These are phyloP conservation scores for Sedum album DNA, from an alignment of 164 flowering plant genomes.

Conservation along the genomic window DNA sequence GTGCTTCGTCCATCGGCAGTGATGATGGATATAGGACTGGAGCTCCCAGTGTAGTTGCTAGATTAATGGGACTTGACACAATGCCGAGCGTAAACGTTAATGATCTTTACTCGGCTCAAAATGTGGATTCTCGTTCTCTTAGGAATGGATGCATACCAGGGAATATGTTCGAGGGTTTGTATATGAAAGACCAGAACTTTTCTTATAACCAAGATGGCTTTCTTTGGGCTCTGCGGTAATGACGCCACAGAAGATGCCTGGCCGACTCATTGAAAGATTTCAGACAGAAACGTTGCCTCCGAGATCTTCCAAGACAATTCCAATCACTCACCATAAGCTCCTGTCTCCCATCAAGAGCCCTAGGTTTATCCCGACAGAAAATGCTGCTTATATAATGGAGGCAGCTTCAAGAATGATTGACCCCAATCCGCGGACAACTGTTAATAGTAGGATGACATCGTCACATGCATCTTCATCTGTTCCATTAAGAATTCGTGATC, in stretches of 20 bases:
- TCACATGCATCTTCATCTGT: constrained; percentile 29
- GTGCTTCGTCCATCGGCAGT: constrained; percentile 28
- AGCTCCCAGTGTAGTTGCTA: constrained; percentile 62
- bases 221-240: constrained; percentile 19
- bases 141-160: constrained; percentile 17
- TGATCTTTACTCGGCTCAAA: constrained; percentile 24
- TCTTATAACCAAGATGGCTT: constrained; percentile 21
- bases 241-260: constrained; percentile 24
- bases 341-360: constrained; percentile 80
- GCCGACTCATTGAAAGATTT: constrained; percentile 58
- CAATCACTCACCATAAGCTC: constrained; percentile 65
- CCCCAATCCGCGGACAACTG: constrained; percentile 32
- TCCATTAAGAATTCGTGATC: constrained; percentile 40
- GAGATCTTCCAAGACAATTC: constrained; percentile 67
- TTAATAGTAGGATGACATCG: constrained; percentile 23
- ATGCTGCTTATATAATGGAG: constrained; percentile 81
- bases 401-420: constrained; percentile 79
- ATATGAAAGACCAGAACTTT: constrained; percentile 19
- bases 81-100: constrained; percentile 33
- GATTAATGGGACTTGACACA: constrained; percentile 70
- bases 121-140: constrained; percentile 21
- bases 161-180: constrained; percentile 19
- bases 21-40: constrained; percentile 38
- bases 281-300: constrained; percentile 76
- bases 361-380: constrained; percentile 41